Percentiles rank a stretch among this genome's conserved stretches.
phyloP scores from a whole-genome alignment of 306 rosid genomes.

The Begonia masoniana region DNA sequence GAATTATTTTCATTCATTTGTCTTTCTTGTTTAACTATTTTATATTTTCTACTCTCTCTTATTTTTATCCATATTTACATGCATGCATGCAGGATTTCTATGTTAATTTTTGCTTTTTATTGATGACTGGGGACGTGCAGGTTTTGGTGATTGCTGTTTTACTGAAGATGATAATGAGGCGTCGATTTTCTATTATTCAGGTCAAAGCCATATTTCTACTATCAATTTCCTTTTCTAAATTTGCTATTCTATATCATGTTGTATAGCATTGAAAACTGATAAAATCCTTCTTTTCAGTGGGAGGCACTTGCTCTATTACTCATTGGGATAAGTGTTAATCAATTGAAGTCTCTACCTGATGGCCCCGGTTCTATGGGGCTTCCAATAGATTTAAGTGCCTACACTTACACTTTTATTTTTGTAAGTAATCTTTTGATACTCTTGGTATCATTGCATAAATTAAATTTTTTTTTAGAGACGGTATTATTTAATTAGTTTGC shows the following conservation, averaged over 20 bases:
- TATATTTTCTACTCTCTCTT: too few species aligned
- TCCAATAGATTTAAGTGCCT: constrained; percentile 72
- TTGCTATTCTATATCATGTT: too few species aligned
- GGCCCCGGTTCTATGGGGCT: constrained; percentile 60
- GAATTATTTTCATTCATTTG: too few species aligned
- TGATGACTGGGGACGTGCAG: constrained; percentile 28
- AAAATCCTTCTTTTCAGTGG: constrained; percentile 53
- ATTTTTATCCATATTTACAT: too few species aligned
- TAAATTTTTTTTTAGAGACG: too few species aligned
- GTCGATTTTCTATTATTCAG: constrained; percentile 93
- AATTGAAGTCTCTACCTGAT: constrained; percentile 74
- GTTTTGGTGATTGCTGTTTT: constrained; percentile 97
- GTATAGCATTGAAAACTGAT: not conserved
- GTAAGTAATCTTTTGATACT: constrained; percentile 36
- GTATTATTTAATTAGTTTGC: too few species aligned
- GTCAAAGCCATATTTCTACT: constrained; percentile 22
- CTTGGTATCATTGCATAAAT: not conserved
- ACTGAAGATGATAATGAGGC: constrained; percentile 81
- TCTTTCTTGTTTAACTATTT: too few species aligned
- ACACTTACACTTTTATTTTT: constrained; percentile 63
- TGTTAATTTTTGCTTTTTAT: not conserved
- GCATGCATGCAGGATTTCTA: constrained; percentile 7
- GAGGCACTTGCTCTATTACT: constrained; percentile 98
- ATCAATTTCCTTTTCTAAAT: too few species aligned
- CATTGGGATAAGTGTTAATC: constrained; percentile 93